Conservation (phyloP, 305 asterid species). For the Solanum aculeatissimum region DNA sequence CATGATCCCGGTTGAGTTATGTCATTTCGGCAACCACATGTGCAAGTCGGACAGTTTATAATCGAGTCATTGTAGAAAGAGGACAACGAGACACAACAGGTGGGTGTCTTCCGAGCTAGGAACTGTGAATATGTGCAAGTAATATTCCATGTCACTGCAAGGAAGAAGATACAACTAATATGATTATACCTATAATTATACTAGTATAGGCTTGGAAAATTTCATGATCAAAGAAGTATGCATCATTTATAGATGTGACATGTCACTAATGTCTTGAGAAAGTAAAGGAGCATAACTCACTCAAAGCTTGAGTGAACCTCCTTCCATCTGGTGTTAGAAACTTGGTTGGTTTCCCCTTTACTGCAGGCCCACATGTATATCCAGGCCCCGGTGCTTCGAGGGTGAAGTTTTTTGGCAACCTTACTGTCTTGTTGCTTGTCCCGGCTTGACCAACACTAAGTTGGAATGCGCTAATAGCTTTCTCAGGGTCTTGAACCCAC, state of each 20-base stretch:
- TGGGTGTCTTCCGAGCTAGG: slow-evolving; percentile 34
- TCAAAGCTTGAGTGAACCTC: slow-evolving; percentile 48
- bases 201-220: not conserved
- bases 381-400: slow-evolving; percentile 45
- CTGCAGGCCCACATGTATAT: slow-evolving; percentile 49
- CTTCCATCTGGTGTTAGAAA: slow-evolving; percentile 30
- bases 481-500: slow-evolving; percentile 39
- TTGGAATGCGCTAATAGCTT: slow-evolving; percentile 37
- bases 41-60: slow-evolving; percentile 40
- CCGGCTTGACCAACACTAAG: slow-evolving; percentile 47
- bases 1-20: slow-evolving; percentile 19
- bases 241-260: not conserved
- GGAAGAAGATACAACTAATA: not conserved
- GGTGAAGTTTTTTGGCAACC: slow-evolving; percentile 43
- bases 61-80: slow-evolving; percentile 35
- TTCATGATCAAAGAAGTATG: not conserved
- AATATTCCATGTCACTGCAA: slow-evolving; percentile 48
- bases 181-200: not conserved
- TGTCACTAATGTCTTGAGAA: not conserved
- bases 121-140: slow-evolving; percentile 48
- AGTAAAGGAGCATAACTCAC: slow-evolving; percentile 21
- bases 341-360: slow-evolving; percentile 27
- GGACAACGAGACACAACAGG: slow-evolving; percentile 57
- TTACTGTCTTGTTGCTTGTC: slow-evolving; percentile 35
- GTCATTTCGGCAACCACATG: slow-evolving; percentile 44